phyloP scores from a whole-genome alignment of 768 basidiomycete genomes.

The Suillus americanus region DNA sequence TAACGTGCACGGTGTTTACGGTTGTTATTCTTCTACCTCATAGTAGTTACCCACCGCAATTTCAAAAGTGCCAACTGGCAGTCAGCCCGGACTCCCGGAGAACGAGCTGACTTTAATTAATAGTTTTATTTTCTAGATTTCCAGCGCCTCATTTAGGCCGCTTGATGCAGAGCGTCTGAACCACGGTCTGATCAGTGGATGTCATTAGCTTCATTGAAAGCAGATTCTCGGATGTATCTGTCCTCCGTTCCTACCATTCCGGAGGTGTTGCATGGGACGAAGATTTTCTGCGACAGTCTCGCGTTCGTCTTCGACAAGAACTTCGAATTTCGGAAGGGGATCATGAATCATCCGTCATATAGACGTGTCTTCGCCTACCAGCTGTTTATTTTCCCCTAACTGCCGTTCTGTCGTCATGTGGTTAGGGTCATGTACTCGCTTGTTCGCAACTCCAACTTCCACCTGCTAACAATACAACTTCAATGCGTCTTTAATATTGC shows the following conservation, averaged over 20 bases:
- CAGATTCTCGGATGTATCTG: background rate
- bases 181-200: background rate
- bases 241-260: background rate
- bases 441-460: background rate
- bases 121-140: background rate
- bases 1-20: background rate
- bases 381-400: background rate
- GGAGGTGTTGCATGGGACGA: background rate
- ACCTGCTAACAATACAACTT: background rate
- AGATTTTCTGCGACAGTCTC: background rate
- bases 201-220: background rate
- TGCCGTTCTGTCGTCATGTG: background rate
- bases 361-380: background rate
- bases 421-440: background rate
- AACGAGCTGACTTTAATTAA: background rate
- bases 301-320: background rate
- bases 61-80: background rate
- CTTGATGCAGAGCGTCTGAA: background rate
- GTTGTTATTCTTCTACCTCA: background rate
- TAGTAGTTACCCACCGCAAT: background rate
- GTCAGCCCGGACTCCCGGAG: background rate
- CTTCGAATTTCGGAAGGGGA: background rate
- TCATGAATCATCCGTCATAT: background rate
- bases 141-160: background rate
- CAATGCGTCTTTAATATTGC: background rate